phyloP scores from a whole-genome alignment of 257 asterid species.

The Solanum virginianum region DNA sequence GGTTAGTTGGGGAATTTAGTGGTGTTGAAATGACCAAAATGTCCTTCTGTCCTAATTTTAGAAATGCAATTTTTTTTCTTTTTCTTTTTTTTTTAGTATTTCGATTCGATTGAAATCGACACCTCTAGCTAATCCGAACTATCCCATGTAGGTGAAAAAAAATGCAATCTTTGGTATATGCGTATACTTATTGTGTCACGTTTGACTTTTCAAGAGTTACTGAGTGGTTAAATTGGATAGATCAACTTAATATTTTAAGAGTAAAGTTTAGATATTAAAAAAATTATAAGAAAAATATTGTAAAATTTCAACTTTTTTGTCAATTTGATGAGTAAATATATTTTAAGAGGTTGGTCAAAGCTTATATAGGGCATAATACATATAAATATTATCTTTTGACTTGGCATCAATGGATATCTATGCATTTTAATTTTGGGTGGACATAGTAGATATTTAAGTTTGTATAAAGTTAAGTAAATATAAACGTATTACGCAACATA shows the following conservation, averaged over 20 bases:
- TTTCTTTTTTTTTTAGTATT: too few relatives aligned
- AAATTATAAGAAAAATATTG: background rate
- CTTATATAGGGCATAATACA: background rate
- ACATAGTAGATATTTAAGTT: too few relatives aligned
- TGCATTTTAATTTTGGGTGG: too few relatives aligned
- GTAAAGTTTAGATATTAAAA: background rate
- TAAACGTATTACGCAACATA: too few relatives aligned
- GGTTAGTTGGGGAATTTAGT: background rate
- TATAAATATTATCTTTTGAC: too few relatives aligned
- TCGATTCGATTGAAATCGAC: background rate
- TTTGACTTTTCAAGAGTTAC: background rate
- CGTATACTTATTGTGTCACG: background rate
- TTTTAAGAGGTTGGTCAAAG: background rate
- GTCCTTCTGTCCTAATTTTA: slow-evolving; percentile 1
- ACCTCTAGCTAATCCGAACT: background rate
- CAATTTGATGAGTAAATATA: background rate
- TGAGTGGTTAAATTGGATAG: background rate
- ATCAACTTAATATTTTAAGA: background rate
- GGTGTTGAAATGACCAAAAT: slow-evolving; percentile 9
- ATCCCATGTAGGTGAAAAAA: too few relatives aligned
- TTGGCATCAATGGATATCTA: too few relatives aligned
- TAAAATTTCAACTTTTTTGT: background rate
- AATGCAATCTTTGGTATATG: too few relatives aligned
- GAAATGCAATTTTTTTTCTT: background rate
- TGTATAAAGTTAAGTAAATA: too few relatives aligned